Base-by-base conservation (phyloP, 257 asterid genomes). In the Misopates orontium region DNA sequence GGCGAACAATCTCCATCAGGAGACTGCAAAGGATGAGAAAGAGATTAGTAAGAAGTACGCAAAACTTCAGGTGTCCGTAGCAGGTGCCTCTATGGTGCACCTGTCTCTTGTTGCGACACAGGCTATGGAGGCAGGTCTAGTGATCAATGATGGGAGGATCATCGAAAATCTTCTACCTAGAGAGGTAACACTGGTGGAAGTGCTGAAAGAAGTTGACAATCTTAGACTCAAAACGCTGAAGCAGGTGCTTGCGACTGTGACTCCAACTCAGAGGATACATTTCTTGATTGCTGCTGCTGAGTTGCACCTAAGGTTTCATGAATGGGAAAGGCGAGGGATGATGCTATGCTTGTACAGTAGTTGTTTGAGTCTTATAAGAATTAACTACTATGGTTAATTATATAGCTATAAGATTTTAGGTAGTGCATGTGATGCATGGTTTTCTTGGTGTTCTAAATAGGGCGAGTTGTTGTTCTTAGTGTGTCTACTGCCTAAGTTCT, bases 251-350 rank as follows among this genome's bases (percentile, higher is more conserved):
- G 78, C 28, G 60, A 58, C 13, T 68, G 19, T 77, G 83, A 80
- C 39, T 1, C 85, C 86, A 20, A 11, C 24, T 2, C 94, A 89
- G 78, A 77, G 81, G 0, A 84, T 77, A 22, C 77, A 87, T 74
- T 89, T 82, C 84, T 75, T 89, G 82, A 80, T 87, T n/a, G n/a
- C n/a, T n/a, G n/a, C n/a, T n/a, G n/a, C n/a, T n/a, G n/a, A n/a
- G n/a, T n/a, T n/a, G 70, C 95, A 87, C 73, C 19, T 87, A 71
- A 84, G 93, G 84, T 31, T 83, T 56, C 95, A 89, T 66, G 95
- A 89, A 4, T 89, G 93, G 93, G 96, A 0, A 76, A 52, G 53
- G 75, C 60, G 52, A 63, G 67, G 15, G 92, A 84, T 22, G 86
- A 57, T 3, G 64, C 17, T 10, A 45, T 16, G 31, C 14, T 45